These are phyloP conservation scores for Mycena kentingensis DNA, from an alignment of 768 basidiomycete genomes.

Conservation along the genomic window DNA sequence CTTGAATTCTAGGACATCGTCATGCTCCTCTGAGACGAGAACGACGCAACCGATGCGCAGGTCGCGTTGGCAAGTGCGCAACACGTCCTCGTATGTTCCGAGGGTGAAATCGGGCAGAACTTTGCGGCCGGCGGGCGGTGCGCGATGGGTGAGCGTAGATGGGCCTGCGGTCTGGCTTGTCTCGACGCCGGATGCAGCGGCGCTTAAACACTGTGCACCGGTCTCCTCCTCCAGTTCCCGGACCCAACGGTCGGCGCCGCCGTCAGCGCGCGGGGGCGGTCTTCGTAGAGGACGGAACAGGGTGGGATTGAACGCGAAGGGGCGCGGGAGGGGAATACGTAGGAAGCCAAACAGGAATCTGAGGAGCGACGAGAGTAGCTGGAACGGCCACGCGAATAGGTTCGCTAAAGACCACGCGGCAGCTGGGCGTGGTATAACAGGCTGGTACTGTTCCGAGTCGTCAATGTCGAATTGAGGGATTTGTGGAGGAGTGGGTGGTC, in stretches of 20 bases:
- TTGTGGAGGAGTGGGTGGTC: slow-evolving; percentile 5
- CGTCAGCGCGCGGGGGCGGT: slow-evolving; percentile 40
- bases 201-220: slow-evolving; percentile 64
- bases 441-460: slow-evolving; percentile 22
- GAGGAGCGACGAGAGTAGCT: slow-evolving; percentile 58
- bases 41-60: slow-evolving; percentile 76
- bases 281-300: slow-evolving; percentile 39
- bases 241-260: slow-evolving; percentile 75
- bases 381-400: slow-evolving; percentile 60
- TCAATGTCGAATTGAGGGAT: slow-evolving; percentile 13
- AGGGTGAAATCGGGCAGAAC: slow-evolving; percentile 79
- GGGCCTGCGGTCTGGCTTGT: slow-evolving; percentile 41
- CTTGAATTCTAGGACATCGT: slow-evolving; percentile 87
- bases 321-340: slow-evolving; percentile 65
- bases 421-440: slow-evolving; percentile 36
- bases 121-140: slow-evolving; percentile 39
- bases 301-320: slow-evolving; percentile 54
- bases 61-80: slow-evolving; percentile 71
- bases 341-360: slow-evolving; percentile 68
- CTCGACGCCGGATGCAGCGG: slow-evolving; percentile 38
- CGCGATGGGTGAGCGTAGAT: slow-evolving; percentile 45
- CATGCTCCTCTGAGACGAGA: slow-evolving; percentile 87
- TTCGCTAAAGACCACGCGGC: slow-evolving; percentile 28
- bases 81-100: slow-evolving; percentile 79
- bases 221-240: slow-evolving; percentile 84